Base-by-base conservation (phyloP, 129 eudicot species). In the Pseudognaphalium luteoalbum region DNA sequence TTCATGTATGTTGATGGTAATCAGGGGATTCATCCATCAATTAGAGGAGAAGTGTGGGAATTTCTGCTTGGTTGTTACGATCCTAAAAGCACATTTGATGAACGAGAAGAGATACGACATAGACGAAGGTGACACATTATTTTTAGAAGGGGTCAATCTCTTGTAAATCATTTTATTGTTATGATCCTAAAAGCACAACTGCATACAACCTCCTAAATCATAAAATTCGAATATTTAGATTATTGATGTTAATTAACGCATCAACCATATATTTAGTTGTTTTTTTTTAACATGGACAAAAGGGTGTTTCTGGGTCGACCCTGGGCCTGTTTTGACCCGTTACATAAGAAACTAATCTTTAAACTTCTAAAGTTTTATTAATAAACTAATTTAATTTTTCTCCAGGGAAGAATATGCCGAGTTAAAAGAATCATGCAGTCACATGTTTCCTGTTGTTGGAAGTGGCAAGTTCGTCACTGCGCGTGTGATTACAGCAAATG, bases 21-120 rank as follows among this genome's bases (percentile, higher is more conserved):
- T 64, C 68, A 94, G 99, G 99, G 99, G 74, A 79, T 94, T 78
- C 99, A 94, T 86, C 99, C 99, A 47, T 76, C 93, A 42, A 91
- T 94, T 74, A 87, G 97, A 78, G 99, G 99, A 80, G 97, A 91
- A 86, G 99, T 94, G 58, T 94, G 99, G 99, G 99, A 94, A 77
- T 89, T 89, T 75, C 84, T 94, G 54, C 89, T 94, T 68, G 99
- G 96, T 60, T 89, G 99, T 86, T 94, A 75, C 85, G 99, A 89
- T 81, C 91, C 96, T 70, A 81, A 72, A 78, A 94, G 97, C 88
- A 85, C 96, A 68, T 89, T 66, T 80, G 96, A 84, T n/a, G 99
- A 94, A 78, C 87, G 99, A 74, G 89, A 81, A 77, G 81, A 86
- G 78, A 81, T 89, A 81, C 91, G 97, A 64, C 84, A 89, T 74